Percentiles rank a stretch among this genome's conserved stretches.
phyloP scores from a whole-genome alignment of 495 filamentous ascomycete species.

The Hypoxylon intermedium region DNA sequence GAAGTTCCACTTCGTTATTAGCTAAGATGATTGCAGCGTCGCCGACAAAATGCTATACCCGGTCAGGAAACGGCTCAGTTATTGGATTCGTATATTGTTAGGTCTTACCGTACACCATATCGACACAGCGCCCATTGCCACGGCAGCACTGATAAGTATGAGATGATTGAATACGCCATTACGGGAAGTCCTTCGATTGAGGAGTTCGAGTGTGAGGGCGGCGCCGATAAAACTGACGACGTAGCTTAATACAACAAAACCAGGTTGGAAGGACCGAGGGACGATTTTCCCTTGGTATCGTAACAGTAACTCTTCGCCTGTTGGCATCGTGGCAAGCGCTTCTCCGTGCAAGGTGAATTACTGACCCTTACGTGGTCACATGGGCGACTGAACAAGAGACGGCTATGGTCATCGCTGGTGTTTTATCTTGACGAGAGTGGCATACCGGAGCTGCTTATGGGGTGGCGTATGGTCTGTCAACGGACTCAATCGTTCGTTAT shows the following conservation, averaged over 20 bases:
- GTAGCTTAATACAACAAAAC: constrained; percentile 76
- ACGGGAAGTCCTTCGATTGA: constrained; percentile 74
- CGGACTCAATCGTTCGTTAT: too few species aligned
- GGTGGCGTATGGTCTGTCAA: too few species aligned
- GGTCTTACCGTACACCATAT: constrained; percentile 65
- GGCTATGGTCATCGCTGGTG: constrained; percentile 10
- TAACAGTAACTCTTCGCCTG: constrained; percentile 14
- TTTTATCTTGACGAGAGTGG: background rate
- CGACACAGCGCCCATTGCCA: constrained; percentile 82
- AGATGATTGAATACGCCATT: constrained; percentile 76
- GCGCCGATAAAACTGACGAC: constrained; percentile 79
- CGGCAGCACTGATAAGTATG: constrained; percentile 71
- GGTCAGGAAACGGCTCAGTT: constrained; percentile 9
- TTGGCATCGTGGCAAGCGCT: constrained; percentile 29
- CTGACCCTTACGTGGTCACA: background rate
- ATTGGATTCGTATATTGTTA: background rate
- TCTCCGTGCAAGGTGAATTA: background rate
- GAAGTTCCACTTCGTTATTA: constrained; percentile 64
- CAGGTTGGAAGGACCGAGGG: constrained; percentile 62
- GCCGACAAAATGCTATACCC: constrained; percentile 73
- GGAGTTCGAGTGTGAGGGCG: constrained; percentile 78
- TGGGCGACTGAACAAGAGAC: constrained; percentile 10
- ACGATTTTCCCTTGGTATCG: constrained; percentile 52
- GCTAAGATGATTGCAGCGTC: constrained; percentile 79
- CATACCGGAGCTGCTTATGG: background rate